Evolutionary conservation across 2,329 filamentous ascomycete genomes (phyloP).

Genomic region (Sarocladiaceae sp.): DNA sequence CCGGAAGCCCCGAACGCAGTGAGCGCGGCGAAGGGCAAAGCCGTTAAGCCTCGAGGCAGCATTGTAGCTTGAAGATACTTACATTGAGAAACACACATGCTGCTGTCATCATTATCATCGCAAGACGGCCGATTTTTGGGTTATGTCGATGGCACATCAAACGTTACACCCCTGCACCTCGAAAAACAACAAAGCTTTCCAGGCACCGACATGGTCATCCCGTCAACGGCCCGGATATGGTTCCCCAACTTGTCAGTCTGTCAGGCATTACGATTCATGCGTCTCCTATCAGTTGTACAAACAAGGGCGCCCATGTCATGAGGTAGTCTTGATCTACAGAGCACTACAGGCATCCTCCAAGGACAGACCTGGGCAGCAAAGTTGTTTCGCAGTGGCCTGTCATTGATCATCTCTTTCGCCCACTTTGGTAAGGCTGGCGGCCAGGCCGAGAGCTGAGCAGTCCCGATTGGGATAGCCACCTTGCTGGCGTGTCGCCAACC

Average conservation of each 20-base stretch:
- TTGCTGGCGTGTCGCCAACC: background rate
- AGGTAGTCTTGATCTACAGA: no score
- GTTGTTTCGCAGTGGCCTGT: background rate
- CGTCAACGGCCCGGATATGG: background rate
- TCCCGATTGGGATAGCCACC: background rate
- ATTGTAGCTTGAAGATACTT: no score
- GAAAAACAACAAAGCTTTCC: background rate
- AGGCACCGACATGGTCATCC: background rate
- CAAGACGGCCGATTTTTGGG: no score
- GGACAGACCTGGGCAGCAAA: background rate
- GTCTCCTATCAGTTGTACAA: no score
- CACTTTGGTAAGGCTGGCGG: slow-evolving; percentile 20
- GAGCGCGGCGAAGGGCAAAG: no score
- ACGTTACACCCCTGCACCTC: background rate
- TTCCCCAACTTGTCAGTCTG: background rate
- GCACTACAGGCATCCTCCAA: no score
- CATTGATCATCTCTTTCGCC: slow-evolving; percentile 5
- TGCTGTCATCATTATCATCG: no score
- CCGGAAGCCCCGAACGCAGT: no score
- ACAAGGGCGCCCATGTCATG: no score
- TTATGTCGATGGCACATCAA: no score
- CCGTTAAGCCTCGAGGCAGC: no score
- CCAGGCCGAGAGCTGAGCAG: slow-evolving; percentile 23
- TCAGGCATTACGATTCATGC: background rate
- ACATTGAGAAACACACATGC: no score